Conservation (phyloP, 345 rosid genomes). For the Gossypium sturtianum region DNA sequence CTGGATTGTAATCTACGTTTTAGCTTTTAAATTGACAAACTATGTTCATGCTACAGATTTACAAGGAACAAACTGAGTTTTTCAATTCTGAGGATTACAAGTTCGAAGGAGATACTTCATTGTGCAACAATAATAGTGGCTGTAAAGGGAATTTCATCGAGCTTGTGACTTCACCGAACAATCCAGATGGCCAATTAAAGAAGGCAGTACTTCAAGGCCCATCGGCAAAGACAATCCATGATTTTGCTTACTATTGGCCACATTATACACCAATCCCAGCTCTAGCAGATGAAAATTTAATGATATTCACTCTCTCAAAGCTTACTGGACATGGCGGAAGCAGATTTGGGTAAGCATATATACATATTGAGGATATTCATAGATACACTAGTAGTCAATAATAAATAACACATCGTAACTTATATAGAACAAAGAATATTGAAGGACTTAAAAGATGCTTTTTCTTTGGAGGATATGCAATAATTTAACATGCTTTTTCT, state of each 20-base stretch:
- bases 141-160: constrained; percentile 31
- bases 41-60: constrained; percentile 28
- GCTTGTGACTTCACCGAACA: constrained; percentile 72
- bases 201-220: constrained; percentile 47
- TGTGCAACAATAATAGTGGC: constrained; percentile 26
- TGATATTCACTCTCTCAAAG: constrained; percentile 59
- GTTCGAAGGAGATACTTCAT: constrained; percentile 49
- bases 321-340: constrained; percentile 77
- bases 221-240: constrained; percentile 40
- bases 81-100: constrained; percentile 29
- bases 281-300: constrained; percentile 38
- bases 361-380: too few species aligned
- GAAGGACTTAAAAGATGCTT: too few species aligned
- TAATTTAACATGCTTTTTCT: not conserved
- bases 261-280: constrained; percentile 54
- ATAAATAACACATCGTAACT: too few species aligned
- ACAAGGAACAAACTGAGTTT: constrained; percentile 40
- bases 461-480: not conserved
- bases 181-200: constrained; percentile 60
- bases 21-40: not conserved
- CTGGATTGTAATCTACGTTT: too few species aligned
- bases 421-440: too few species aligned
- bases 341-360: constrained; percentile 45
- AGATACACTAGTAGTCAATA: too few species aligned
- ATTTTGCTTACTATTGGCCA: constrained; percentile 72